A percentile compares a stretch with the other conserved stretches of the same genome.
phyloP scores from a whole-genome alignment of 2,329 filamentous ascomycete species.

The Dryadomyces quercivorus region DNA sequence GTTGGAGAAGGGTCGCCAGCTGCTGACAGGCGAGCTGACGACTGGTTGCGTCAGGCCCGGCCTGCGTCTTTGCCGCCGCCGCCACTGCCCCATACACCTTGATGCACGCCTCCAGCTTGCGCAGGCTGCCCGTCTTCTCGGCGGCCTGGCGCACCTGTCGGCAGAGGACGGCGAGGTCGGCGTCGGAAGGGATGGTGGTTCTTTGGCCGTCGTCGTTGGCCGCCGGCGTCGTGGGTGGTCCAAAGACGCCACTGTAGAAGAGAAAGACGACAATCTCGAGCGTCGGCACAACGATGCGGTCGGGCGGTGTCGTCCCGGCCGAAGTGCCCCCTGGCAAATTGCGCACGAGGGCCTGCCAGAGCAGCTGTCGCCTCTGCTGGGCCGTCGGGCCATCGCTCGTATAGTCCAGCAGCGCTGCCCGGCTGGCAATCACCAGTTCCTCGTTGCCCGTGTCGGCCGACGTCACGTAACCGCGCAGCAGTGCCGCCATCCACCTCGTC shows the following conservation, averaged over 20 bases:
- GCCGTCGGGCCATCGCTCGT: conserved; percentile 22
- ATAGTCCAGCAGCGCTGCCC: conserved; percentile 49
- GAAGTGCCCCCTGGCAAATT: conserved; percentile 33
- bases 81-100: conserved; percentile 66
- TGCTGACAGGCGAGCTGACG: conserved; percentile 48
- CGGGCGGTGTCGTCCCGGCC: conserved; percentile 30
- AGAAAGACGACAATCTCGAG: conserved; percentile 70
- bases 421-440: conserved; percentile 56
- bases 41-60: conserved; percentile 26
- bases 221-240: conserved; percentile 1
- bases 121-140: conserved; percentile 71
- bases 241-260: conserved; percentile 46
- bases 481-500: conserved; percentile 30
- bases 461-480: conserved; percentile 57
- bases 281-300: conserved; percentile 61
- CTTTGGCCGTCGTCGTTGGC: no score
- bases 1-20: conserved; percentile 59
- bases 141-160: conserved; percentile 63
- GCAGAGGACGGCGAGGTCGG: conserved; percentile 48
- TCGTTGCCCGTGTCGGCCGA: conserved; percentile 72
- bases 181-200: conserved; percentile 8
- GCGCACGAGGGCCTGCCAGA: conserved; percentile 31
- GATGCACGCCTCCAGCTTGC: conserved; percentile 69
- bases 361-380: conserved; percentile 21
- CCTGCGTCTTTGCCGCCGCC: conserved; percentile 21